Evolutionary conservation across 768 basidiomycete species (phyloP).

Genomic region (Tulasnella sp.): DNA sequence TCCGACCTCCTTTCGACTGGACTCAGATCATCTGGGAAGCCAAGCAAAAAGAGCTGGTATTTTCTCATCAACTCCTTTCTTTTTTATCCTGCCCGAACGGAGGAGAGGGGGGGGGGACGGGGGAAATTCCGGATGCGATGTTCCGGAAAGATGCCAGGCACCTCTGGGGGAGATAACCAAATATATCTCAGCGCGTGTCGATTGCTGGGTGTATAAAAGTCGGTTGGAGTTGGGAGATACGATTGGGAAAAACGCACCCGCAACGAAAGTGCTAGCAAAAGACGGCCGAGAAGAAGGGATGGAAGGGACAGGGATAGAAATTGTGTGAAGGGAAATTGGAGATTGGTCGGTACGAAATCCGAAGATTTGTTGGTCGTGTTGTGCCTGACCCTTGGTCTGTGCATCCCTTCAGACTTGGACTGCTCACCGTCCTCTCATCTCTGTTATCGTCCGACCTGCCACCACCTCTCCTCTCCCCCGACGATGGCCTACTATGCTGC

Average conservation of each 20-base stretch:
- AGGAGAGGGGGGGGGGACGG: neutral
- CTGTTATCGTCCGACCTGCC: neutral
- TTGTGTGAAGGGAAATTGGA: neutral
- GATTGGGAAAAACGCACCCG: neutral
- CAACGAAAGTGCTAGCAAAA: neutral
- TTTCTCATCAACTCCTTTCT: neutral
- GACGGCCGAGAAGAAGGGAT: neutral
- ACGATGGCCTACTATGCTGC: slow-evolving; percentile 9
- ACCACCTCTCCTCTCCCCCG: neutral
- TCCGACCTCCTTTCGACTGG: neutral
- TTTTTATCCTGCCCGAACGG: neutral
- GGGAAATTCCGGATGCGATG: neutral
- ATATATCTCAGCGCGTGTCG: neutral
- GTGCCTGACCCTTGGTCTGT: neutral
- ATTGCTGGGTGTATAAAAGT: neutral
- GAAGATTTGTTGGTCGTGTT: neutral
- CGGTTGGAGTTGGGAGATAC: neutral
- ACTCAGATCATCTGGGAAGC: neutral
- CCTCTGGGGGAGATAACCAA: neutral
- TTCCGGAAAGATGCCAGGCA: neutral
- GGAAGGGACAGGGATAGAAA: neutral
- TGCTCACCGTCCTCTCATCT: neutral
- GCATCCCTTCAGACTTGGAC: neutral
- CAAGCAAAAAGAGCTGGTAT: neutral
- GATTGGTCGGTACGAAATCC: neutral